Evolutionary conservation across 1,284 basidiomycete genomes (phyloP).

Genomic region (Prillingera fragicola): DNA sequence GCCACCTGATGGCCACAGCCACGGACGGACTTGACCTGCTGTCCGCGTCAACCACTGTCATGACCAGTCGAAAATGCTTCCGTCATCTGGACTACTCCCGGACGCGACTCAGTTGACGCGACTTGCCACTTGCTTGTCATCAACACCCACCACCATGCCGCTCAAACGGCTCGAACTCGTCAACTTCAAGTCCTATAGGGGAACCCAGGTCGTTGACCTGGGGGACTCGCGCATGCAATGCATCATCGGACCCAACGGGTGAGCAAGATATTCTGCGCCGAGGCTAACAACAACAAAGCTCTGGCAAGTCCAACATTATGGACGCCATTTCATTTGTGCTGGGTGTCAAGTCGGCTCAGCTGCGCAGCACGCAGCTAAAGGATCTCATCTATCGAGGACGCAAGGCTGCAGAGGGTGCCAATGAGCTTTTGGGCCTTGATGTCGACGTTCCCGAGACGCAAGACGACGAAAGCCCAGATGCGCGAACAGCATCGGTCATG

Average conservation of each 20-base stretch:
- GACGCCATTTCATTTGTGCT: constrained; percentile 99
- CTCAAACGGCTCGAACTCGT: constrained; percentile 64
- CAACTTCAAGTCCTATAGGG: constrained; percentile 87
- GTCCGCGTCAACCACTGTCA: too few species aligned
- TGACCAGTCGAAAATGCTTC: too few species aligned
- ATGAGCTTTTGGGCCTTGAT: constrained; percentile 49
- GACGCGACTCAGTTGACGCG: constrained; percentile 1
- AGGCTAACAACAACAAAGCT: too few species aligned
- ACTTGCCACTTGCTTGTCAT: constrained; percentile 1
- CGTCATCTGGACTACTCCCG: neutral
- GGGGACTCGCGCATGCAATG: constrained; percentile 71
- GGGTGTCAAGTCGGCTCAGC: constrained; percentile 87
- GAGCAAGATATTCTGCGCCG: too few species aligned
- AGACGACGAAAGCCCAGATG: constrained; percentile 53
- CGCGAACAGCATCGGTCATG: constrained; percentile 88
- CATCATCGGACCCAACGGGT: constrained; percentile 96
- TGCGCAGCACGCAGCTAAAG: constrained; percentile 86
- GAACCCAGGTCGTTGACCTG: constrained; percentile 52
- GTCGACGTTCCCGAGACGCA: constrained; percentile 38
- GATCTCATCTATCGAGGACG: constrained; percentile 93
- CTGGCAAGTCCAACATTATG: constrained; percentile 99
- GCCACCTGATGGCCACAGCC: too few species aligned
- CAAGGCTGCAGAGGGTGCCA: constrained; percentile 52
- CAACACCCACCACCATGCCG: constrained; percentile 33
- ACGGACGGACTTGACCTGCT: too few species aligned